These are phyloP conservation scores for Sechiopsis laciniata DNA, from an alignment of 306 rosid genomes.

Conservation along the genomic window DNA sequence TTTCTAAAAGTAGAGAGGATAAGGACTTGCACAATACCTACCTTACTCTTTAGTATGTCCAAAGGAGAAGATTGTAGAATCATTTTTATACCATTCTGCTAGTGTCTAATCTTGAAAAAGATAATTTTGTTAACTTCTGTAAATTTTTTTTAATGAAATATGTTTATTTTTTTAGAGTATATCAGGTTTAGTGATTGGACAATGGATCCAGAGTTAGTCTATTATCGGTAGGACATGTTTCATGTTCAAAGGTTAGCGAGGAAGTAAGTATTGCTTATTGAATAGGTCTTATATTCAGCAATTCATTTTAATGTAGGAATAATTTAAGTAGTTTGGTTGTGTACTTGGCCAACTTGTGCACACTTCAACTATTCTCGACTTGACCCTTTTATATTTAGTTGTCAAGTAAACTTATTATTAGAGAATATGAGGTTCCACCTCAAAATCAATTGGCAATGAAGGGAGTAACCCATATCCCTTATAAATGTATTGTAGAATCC, in stretches of 20 bases:
- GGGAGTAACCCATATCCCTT: too few relatives aligned
- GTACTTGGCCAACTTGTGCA: too few relatives aligned
- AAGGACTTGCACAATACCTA: neutral
- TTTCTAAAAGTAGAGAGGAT: neutral
- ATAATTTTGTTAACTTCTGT: neutral
- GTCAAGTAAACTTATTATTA: too few relatives aligned
- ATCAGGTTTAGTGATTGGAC: neutral
- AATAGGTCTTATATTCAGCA: neutral
- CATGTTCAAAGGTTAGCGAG: neutral
- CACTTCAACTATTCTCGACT: too few relatives aligned
- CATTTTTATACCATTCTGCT: neutral
- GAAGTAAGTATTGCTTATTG: neutral
- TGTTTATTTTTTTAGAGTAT: neutral
- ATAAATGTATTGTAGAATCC: too few relatives aligned
- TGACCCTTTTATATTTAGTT: too few relatives aligned
- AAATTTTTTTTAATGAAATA: neutral
- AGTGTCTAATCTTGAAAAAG: neutral
- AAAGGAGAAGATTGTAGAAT: neutral
- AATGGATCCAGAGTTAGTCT: neutral
- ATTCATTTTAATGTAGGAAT: neutral
- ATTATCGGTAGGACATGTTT: neutral
- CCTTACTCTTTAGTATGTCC: neutral
- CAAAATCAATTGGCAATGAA: too few relatives aligned
- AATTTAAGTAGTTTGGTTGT: neutral
- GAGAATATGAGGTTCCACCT: too few relatives aligned